Conservation (phyloP, 805 yeast genomes). For the Debaryomyces maramus region DNA sequence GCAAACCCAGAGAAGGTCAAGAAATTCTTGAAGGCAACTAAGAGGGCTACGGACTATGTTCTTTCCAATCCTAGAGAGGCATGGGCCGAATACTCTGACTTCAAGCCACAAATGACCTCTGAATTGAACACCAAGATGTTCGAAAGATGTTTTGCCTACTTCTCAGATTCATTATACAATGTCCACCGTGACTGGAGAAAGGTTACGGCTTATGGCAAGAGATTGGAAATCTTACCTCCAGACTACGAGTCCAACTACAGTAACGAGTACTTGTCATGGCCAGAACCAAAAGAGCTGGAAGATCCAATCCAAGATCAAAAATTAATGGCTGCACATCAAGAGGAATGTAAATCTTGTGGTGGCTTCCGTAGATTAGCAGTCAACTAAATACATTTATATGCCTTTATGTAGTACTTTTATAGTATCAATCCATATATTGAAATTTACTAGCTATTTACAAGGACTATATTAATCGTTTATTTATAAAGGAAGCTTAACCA, state of each 20-base stretch:
- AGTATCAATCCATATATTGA: not conserved
- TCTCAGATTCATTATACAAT: constrained; percentile 51
- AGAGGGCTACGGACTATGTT: constrained; percentile 51
- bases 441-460: constrained; percentile 5
- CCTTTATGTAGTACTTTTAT: no score
- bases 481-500: constrained; percentile 61
- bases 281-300: constrained; percentile 45
- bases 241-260: constrained; percentile 52
- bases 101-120: constrained; percentile 48
- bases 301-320: constrained; percentile 52
- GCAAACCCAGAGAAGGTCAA: constrained; percentile 47
- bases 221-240: constrained; percentile 51
- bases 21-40: constrained; percentile 48
- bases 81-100: constrained; percentile 45
- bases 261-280: constrained; percentile 51
- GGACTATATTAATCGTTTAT: constrained; percentile 16
- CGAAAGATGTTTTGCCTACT: constrained; percentile 56
- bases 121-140: constrained; percentile 45
- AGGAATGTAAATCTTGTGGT: constrained; percentile 45
- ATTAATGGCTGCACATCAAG: constrained; percentile 47
- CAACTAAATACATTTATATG: constrained; percentile 11
- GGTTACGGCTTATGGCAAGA: constrained; percentile 55
- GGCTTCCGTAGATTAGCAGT: constrained; percentile 48
- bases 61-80: constrained; percentile 45
- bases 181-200: constrained; percentile 59